Conservation (phyloP, 345 rosid species). For the Citrus mangshanensis region DNA sequence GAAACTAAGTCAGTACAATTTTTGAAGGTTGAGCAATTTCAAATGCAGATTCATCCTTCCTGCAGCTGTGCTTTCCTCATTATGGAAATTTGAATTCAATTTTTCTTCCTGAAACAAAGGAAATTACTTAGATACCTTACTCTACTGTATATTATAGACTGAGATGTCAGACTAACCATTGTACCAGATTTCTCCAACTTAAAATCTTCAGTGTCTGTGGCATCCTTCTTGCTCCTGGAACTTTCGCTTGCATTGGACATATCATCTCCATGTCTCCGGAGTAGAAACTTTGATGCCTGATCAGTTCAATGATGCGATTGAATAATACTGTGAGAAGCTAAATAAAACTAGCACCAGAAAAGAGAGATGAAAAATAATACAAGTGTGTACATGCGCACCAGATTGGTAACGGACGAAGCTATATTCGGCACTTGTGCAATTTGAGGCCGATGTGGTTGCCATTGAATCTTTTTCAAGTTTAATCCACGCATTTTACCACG, state of each 20-base stretch:
- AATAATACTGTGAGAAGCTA: slow-evolving; percentile 11
- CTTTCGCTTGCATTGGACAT: slow-evolving; percentile 18
- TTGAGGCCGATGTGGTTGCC: slow-evolving; percentile 61
- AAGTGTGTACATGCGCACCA: slow-evolving; percentile 52
- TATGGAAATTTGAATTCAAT: slow-evolving; percentile 9
- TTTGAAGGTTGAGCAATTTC: slow-evolving; percentile 23
- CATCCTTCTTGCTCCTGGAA: slow-evolving; percentile 34
- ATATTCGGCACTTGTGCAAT: slow-evolving; percentile 46
- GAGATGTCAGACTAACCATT: slow-evolving; percentile 40
- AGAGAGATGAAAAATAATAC: background rate
- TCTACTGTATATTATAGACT: background rate
- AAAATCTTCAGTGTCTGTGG: slow-evolving; percentile 26
- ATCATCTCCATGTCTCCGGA: slow-evolving; percentile 41
- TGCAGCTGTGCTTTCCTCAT: slow-evolving; percentile 12
- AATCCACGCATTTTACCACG: slow-evolving; percentile 30
- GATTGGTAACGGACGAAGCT: slow-evolving; percentile 69
- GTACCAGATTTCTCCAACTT: slow-evolving; percentile 43
- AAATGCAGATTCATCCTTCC: slow-evolving; percentile 17
- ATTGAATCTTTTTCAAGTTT: slow-evolving; percentile 48
- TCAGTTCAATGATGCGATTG: slow-evolving; percentile 17
- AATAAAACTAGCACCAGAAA: slow-evolving; percentile 9
- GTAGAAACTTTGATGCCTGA: slow-evolving; percentile 58
- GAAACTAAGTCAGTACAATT: slow-evolving; percentile 23
- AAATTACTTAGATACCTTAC: background rate
- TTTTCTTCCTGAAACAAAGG: slow-evolving; percentile 20